Percentiles rank a stretch among this genome's conserved stretches.
phyloP scores from a whole-genome alignment of 2,329 filamentous ascomycete species.

The Aspergillus quadrilineatus region DNA sequence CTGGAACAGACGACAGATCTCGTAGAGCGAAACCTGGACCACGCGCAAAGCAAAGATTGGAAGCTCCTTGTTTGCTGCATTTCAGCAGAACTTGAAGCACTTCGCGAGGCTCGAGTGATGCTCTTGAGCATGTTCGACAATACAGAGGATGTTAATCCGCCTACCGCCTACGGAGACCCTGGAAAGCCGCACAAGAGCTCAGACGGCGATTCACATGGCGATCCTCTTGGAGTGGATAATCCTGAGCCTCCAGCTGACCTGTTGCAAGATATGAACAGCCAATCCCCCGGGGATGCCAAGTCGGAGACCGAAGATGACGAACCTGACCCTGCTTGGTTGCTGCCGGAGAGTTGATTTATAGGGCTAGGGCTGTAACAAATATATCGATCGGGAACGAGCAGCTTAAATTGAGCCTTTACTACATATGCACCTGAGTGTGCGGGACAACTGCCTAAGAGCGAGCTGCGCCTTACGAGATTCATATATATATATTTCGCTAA shows the following conservation, averaged over 20 bases:
- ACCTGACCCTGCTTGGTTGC: constrained; percentile 45
- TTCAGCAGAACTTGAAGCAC: constrained; percentile 61
- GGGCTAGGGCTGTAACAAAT: too few relatives aligned
- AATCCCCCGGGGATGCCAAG: constrained; percentile 22
- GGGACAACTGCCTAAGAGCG: too few relatives aligned
- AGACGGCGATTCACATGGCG: constrained; percentile 13
- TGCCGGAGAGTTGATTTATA: constrained; percentile 28
- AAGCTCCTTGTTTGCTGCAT: constrained; percentile 62
- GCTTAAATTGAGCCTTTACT: too few relatives aligned
- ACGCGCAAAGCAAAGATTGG: constrained; percentile 57
- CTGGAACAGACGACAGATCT: constrained; percentile 49
- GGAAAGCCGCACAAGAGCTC: constrained; percentile 4
- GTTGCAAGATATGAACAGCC: constrained; percentile 29
- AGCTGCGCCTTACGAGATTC: too few relatives aligned
- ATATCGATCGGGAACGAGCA: too few relatives aligned
- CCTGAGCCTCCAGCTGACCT: constrained; percentile 40
- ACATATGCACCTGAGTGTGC: too few relatives aligned
- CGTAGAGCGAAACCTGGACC: constrained; percentile 51
- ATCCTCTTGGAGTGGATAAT: constrained; percentile 29
- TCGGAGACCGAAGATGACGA: constrained; percentile 43
- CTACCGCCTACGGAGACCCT: constrained; percentile 10
- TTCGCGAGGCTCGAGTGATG: constrained; percentile 40
- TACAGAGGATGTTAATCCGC: constrained; percentile 15
- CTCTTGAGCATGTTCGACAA: constrained; percentile 37
- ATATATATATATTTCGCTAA: background rate